Base-by-base conservation (phyloP, 2,329 filamentous ascomycete species). In the Thelonectria olida region DNA sequence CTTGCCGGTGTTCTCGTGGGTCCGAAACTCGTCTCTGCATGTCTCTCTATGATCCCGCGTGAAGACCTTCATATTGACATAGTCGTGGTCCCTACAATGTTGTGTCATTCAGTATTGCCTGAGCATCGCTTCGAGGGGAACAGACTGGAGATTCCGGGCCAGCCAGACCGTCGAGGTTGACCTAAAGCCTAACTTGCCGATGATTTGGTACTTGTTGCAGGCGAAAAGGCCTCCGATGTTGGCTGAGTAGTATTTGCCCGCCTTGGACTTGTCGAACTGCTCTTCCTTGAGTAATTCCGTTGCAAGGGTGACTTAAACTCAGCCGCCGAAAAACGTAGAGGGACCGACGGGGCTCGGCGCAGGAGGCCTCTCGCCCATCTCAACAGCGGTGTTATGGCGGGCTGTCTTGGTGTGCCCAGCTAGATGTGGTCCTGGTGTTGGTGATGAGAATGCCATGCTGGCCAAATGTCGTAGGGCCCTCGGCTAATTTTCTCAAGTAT, bases 141-240 rank as follows among this genome's bases (percentile, higher is more conserved):
- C 44, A 10, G 57, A 70, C 68, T 41, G 9, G 3, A 72, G 61
- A 34, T 72, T 66, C 3, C 67, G 62, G 13, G 67, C 71, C 4
- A 72, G 57, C 69, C 68, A 72, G 10, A 67, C 66, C 0, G 68
- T 72, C 1, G 68, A 72, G 3, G 64, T 67, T 2, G 65, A 57
- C 6, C 69, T 67, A 50, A 64, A 72, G 0, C 69, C 69, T n/a
- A 71, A 28, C 47, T 70, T 71, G 13, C 65, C 54, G 6, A 69
- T 19, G 4, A 66, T 61, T 9, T 71, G 68, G 41, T 69, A 70
- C 5, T 58, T 64, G 1, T 61, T 64, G 1, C 56, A 63, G 48
- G 56, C 58, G 31, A 60, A 64, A 1, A 70, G 27, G 6, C 68
- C 56, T 9, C 69, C 69, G n/a, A 69, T 63, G 7, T 60, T 57